Percentiles rank a stretch among this genome's conserved stretches.
phyloP scores from a whole-genome alignment of 495 filamentous ascomycete species.

The Cercophora scortea region DNA sequence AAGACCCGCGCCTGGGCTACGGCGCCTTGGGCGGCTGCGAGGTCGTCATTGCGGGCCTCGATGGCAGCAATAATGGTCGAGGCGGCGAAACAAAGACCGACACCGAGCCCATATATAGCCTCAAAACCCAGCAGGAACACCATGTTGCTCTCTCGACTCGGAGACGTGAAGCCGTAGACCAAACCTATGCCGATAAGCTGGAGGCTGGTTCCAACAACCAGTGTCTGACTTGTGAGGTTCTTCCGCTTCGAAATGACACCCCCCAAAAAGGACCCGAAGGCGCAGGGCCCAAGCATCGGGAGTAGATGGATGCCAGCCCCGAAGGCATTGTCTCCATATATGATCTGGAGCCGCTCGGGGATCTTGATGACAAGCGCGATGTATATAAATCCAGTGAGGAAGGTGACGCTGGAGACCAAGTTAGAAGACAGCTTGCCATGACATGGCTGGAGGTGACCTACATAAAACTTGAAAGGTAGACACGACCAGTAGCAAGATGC shows the following conservation, averaged over 20 bases:
- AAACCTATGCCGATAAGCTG: conserved; percentile 46
- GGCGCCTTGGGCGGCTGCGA: conserved; percentile 47
- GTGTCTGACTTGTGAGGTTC: conserved; percentile 42
- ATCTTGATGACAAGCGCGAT: conserved; percentile 50
- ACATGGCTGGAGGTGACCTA: conserved; percentile 11
- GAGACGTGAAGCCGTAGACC: conserved; percentile 28
- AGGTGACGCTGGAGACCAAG: conserved; percentile 26
- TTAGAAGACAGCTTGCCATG: conserved; percentile 6
- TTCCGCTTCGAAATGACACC: conserved; percentile 36
- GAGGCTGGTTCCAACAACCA: conserved; percentile 39
- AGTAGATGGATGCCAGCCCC: conserved; percentile 51
- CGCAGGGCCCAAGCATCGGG: conserved; percentile 43
- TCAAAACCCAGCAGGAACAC: conserved; percentile 43
- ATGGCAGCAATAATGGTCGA: conserved; percentile 44
- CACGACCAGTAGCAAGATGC: conserved; percentile 26
- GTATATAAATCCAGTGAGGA: conserved; percentile 50
- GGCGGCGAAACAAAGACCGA: conserved; percentile 42
- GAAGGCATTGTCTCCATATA: conserved; percentile 40
- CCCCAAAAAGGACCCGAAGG: conserved; percentile 43
- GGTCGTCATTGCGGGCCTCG: conserved; percentile 35
- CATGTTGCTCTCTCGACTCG: conserved; percentile 20
- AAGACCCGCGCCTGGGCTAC: conserved; percentile 50
- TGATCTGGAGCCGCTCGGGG: conserved; percentile 53
- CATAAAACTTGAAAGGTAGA: conserved; percentile 35
- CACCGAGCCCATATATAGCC: conserved; percentile 46